A percentile compares a stretch with the other conserved stretches of the same genome.
Conservation (phyloP, 83 land plant genomes). For the Thuja plicata region DNA sequence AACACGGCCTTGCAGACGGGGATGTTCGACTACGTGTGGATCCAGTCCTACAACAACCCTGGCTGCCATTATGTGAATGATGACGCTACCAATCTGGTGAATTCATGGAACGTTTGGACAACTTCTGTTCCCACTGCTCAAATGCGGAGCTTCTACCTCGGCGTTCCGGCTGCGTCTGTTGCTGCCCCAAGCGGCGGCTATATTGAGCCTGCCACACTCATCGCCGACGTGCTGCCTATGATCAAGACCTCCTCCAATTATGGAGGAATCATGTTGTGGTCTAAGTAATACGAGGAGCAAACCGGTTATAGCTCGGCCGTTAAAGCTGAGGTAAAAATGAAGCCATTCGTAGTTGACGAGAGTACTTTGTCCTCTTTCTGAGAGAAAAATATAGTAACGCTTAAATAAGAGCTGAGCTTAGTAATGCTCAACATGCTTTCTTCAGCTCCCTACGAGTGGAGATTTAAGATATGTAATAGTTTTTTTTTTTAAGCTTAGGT, state of each 20-base stretch:
- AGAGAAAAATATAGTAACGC: no score
- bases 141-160: constrained; percentile 20
- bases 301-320: constrained; percentile 20
- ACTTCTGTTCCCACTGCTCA: neutral
- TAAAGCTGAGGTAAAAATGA: no score
- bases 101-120: constrained; percentile 29
- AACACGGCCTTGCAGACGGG: constrained; percentile 27
- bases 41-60: constrained; percentile 52
- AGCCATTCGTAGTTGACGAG: no score
- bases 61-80: constrained; percentile 5
- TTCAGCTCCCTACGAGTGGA: no score
- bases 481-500: no score
- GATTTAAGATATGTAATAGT: no score
- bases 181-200: constrained; percentile 29
- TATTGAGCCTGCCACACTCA: constrained; percentile 23
- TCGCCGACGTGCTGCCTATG: constrained; percentile 24
- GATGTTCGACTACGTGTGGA: constrained; percentile 48
- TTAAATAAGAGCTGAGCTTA: no score
- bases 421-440: no score
- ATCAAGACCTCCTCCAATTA: constrained; percentile 18
- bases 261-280: no score
- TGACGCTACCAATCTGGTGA: neutral
- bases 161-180: constrained; percentile 26
- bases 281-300: constrained; percentile 29
- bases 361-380: no score